Conservation (phyloP, 1,139 yeast species). For the Tardiomyces depauwii region DNA sequence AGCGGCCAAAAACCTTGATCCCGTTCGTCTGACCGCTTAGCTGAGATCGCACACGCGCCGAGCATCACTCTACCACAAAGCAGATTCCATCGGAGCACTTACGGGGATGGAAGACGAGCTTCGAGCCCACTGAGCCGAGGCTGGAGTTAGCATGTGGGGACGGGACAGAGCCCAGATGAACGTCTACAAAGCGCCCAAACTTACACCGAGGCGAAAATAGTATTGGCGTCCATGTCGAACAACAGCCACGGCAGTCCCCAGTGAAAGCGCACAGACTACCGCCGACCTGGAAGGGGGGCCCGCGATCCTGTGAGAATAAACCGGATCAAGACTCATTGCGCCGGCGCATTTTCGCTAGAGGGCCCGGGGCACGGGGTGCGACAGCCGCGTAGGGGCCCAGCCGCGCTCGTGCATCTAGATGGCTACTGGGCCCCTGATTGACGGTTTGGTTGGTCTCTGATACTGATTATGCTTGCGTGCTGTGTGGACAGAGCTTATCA, state of each 20-base stretch:
- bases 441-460: too few relatives aligned
- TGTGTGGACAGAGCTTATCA: too few relatives aligned
- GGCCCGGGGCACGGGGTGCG: background rate
- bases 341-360: background rate
- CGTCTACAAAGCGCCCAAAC: conserved; percentile 4
- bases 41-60: too few relatives aligned
- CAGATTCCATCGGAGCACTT: conserved; percentile 6
- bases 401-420: background rate
- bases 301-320: background rate
- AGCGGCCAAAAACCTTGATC: too few relatives aligned
- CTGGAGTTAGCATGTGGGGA: conserved; percentile 8
- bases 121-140: conserved; percentile 26
- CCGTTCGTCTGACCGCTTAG: too few relatives aligned
- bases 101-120: conserved; percentile 27
- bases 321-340: background rate
- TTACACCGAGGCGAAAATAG: conserved; percentile 19
- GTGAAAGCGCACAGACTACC: background rate
- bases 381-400: background rate
- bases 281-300: too few relatives aligned
- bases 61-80: too few relatives aligned
- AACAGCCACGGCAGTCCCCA: background rate
- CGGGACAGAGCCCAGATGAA: too few relatives aligned
- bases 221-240: conserved; percentile 13
- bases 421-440: too few relatives aligned
- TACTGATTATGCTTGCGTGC: too few relatives aligned